Evolutionary conservation across 805 yeast species (phyloP).

Genomic region (Grigorovia jiainica): DNA sequence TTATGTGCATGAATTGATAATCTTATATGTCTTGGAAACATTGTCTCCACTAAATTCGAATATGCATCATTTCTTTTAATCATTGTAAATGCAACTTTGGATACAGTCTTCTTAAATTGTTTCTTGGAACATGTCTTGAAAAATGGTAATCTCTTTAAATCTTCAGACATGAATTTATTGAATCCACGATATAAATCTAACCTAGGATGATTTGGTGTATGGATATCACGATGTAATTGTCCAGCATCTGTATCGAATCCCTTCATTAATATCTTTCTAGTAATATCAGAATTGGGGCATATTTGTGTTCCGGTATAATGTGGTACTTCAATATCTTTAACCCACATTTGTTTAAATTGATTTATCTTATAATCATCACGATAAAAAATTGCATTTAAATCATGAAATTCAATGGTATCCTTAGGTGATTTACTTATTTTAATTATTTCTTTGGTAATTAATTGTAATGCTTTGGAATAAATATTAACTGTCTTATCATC

Average conservation of each 20-base stretch:
- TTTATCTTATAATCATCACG: constrained; percentile 18
- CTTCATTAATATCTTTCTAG: constrained; percentile 35
- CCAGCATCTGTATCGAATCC: constrained; percentile 50
- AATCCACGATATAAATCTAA: constrained; percentile 47
- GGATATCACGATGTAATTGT: constrained; percentile 51
- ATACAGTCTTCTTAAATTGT: constrained; percentile 40
- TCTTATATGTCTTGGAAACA: constrained; percentile 51
- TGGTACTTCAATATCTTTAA: constrained; percentile 22
- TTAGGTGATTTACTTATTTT: constrained; percentile 16
- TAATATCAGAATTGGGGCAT: constrained; percentile 30
- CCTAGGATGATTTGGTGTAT: constrained; percentile 46
- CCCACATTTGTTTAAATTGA: constrained; percentile 23
- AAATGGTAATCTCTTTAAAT: constrained; percentile 36
- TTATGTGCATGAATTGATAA: constrained; percentile 54
- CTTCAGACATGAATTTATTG: constrained; percentile 51
- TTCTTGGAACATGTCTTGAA: constrained; percentile 35
- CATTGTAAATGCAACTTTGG: constrained; percentile 55
- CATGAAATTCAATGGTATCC: constrained; percentile 33
- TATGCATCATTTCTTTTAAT: constrained; percentile 57
- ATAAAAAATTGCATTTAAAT: constrained; percentile 34
- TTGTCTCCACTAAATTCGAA: constrained; percentile 49
- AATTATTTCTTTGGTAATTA: constrained; percentile 32
- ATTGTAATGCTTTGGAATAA: constrained; percentile 37
- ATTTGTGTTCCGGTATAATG: constrained; percentile 35
- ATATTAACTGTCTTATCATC: constrained; percentile 44